Base-by-base conservation (phyloP, 2,329 filamentous ascomycete genomes). In the Fusarium sambucinum region DNA sequence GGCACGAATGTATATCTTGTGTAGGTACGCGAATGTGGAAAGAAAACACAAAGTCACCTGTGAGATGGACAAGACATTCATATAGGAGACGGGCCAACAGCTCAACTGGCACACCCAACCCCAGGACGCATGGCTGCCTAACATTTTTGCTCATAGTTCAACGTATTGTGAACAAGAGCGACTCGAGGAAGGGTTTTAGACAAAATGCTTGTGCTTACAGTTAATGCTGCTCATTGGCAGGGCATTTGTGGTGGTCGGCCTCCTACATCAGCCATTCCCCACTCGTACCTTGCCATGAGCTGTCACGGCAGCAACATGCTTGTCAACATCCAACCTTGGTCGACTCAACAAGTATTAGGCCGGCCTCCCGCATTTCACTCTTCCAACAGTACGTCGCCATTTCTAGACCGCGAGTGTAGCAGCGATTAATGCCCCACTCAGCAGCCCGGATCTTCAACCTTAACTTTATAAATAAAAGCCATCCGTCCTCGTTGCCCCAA, bases 331-430 rank as follows among this genome's bases (percentile, higher is more conserved):
- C 13, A 8, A 6, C 11, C 6, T 23, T n/a, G 16, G 21, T 3
- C 10, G 25, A 11, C 7, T 13, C 5, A 5, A 3, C 7, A 25
- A 3, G 7, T 5, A 11, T 17, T 2, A 3, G 13, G 21, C 25
- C 9, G 29, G 29, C 21, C 6, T 35, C 13, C 29, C 1, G 3
- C 8, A 4, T 19, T 12, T 21, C 4, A 10, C 11, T 19, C 11
- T 37, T 37, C 11, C 35, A 37, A 17, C 0, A 25, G 11, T 6
- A 13, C 1, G 5, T 4, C 10, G 12, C 2, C 3, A 3, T 12
- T 42, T 17, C 6, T 8, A 5, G n/a, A 25, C 7, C 3, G 14
- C 11, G 12, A 27, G 5, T 27, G 16, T 11, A 25, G 23, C 10
- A 7, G 10, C 6, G 25, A 1, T 38, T 14, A 4, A 38, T 38